Evolutionary conservation across 116 monocot genomes (phyloP).

Genomic region (Zostera marina): DNA sequence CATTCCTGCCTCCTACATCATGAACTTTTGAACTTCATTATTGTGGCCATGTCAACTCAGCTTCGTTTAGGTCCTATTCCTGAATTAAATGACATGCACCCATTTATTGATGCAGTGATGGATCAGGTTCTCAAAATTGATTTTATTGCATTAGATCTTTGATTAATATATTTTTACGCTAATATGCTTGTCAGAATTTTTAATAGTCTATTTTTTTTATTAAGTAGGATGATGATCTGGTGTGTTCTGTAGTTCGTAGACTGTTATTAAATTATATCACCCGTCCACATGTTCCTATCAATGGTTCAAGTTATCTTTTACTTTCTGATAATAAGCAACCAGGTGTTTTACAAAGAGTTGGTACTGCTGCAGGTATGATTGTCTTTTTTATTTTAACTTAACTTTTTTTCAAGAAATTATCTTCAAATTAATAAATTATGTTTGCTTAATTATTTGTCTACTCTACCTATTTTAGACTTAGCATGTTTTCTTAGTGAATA

Average conservation of each 20-base stretch:
- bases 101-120: conserved; percentile 93
- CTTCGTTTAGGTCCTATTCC: conserved; percentile 72
- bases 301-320: conserved; percentile 30
- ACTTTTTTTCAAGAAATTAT: neutral
- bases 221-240: conserved; percentile 52
- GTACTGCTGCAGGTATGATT: conserved; percentile 85
- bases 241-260: conserved; percentile 58
- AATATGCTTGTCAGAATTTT: neutral
- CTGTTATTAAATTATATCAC: conserved; percentile 64
- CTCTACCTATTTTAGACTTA: no score
- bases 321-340: conserved; percentile 43
- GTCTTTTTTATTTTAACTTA: neutral
- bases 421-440: no score
- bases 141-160: neutral
- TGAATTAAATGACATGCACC: conserved; percentile 69
- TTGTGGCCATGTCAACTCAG: conserved; percentile 92
- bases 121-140: conserved; percentile 36
- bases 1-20: conserved; percentile 71
- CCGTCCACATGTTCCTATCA: conserved; percentile 44
- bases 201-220: conserved; percentile 1
- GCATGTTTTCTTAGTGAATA: no score
- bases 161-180: no score
- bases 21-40: conserved; percentile 80
- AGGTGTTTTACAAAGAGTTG: conserved; percentile 90
- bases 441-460: no score